Evolutionary conservation across 306 rosid species (phyloP).

Genomic region (Rosa lucieae): DNA sequence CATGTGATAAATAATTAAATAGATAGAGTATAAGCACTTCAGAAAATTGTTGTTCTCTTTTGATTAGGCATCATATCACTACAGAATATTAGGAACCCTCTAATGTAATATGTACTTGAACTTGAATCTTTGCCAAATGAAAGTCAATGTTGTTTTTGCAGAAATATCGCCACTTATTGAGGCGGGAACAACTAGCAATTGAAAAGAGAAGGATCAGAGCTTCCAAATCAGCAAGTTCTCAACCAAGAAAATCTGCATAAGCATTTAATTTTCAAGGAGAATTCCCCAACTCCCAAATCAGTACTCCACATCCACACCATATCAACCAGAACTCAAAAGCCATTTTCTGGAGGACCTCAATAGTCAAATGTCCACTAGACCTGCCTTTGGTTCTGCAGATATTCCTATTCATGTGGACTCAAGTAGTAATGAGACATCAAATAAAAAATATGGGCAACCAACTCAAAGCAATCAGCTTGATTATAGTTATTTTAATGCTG

Average conservation of each 20-base stretch:
- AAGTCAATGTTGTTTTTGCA: background rate
- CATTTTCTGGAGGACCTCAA: background rate
- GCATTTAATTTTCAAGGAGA: background rate
- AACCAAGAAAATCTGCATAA: background rate
- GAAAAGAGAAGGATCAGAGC: background rate
- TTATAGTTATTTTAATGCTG: background rate
- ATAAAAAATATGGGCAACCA: background rate
- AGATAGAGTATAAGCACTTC: background rate
- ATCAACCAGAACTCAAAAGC: constrained; percentile 7
- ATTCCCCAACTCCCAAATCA: background rate
- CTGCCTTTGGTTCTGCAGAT: background rate
- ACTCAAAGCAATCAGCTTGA: background rate
- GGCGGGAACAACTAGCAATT: constrained; percentile 12
- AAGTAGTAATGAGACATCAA: background rate
- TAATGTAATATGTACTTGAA: background rate
- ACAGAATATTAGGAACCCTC: background rate
- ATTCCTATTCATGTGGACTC: background rate
- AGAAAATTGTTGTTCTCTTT: background rate
- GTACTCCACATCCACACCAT: background rate
- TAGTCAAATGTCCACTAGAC: background rate
- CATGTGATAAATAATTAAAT: background rate
- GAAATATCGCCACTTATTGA: constrained; percentile 32
- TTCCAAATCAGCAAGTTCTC: background rate
- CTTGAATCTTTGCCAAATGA: background rate
- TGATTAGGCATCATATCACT: no score